These are phyloP conservation scores for Ustilago xerochloae DNA, from an alignment of 1,284 basidiomycete genomes.

Conservation along the genomic window DNA sequence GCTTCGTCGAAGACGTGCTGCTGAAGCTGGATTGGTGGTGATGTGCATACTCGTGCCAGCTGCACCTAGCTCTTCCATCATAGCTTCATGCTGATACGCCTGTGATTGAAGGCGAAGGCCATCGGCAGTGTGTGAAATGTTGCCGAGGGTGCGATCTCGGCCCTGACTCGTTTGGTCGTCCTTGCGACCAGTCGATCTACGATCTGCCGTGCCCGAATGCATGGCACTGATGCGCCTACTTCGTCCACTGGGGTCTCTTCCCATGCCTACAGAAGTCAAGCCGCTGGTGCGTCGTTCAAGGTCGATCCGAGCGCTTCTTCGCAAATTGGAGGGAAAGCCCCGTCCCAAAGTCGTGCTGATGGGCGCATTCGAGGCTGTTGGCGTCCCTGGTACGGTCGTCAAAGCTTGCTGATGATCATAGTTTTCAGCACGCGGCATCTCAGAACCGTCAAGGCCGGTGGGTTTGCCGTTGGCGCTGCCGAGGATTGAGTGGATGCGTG, in stretches of 20 bases:
- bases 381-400: conserved; percentile 10
- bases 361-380: neutral
- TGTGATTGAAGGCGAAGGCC: conserved; percentile 45
- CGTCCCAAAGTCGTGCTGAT: conserved; percentile 22
- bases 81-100: conserved; percentile 29
- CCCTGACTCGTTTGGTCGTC: conserved; percentile 25
- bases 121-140: conserved; percentile 48
- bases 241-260: conserved; percentile 44
- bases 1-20: conserved; percentile 37
- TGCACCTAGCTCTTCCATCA: conserved; percentile 39
- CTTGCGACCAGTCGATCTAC: conserved; percentile 27
- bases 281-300: conserved; percentile 41
- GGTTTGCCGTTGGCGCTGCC: neutral
- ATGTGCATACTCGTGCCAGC: conserved; percentile 31
- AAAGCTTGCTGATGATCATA: conserved; percentile 4
- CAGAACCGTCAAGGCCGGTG: neutral
- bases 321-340: conserved; percentile 30
- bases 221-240: conserved; percentile 51
- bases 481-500: conserved; percentile 19
- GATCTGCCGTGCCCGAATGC: conserved; percentile 35
- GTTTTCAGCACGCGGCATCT: neutral
- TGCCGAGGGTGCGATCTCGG: conserved; percentile 43
- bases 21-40: conserved; percentile 14
- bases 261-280: conserved; percentile 27
- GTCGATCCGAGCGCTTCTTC: conserved; percentile 34